Percentiles rank a stretch among this genome's conserved stretches.
phyloP scores from a whole-genome alignment of 495 filamentous ascomycete species.

The Aspergillus diversus region DNA sequence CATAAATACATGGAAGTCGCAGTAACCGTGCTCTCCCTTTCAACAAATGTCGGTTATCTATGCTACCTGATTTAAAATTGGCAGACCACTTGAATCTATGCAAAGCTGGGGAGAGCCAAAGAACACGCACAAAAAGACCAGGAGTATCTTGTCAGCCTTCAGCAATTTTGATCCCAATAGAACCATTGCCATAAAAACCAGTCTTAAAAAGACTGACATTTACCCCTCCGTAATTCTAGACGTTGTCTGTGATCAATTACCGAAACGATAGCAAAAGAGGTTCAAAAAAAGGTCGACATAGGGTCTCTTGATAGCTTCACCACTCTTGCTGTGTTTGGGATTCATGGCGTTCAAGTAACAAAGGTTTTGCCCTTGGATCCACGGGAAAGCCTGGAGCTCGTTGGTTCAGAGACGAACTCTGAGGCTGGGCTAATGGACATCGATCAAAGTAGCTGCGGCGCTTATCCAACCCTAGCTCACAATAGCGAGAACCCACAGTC shows the following conservation, averaged over 20 bases:
- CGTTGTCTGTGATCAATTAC: too few species aligned
- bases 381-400: not conserved
- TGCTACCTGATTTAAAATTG: not conserved
- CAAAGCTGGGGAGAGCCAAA: not conserved
- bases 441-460: constrained; percentile 33
- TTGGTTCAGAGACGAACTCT: not conserved
- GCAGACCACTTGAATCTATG: not conserved
- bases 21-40: not conserved
- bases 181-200: too few species aligned
- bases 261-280: too few species aligned
- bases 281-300: too few species aligned
- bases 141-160: not conserved
- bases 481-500: constrained; percentile 12
- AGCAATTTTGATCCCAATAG: too few species aligned
- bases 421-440: constrained; percentile 18
- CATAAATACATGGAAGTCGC: not conserved
- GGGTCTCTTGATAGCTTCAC: too few species aligned
- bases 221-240: too few species aligned
- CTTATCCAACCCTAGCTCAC: constrained; percentile 16
- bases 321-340: not conserved
- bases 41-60: not conserved
- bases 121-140: not conserved
- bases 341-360: not conserved
- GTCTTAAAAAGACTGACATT: too few species aligned
- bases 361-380: not conserved